phyloP scores from a whole-genome alignment of 2,329 filamentous ascomycete species.

The Cryoendolithus antarcticus region DNA sequence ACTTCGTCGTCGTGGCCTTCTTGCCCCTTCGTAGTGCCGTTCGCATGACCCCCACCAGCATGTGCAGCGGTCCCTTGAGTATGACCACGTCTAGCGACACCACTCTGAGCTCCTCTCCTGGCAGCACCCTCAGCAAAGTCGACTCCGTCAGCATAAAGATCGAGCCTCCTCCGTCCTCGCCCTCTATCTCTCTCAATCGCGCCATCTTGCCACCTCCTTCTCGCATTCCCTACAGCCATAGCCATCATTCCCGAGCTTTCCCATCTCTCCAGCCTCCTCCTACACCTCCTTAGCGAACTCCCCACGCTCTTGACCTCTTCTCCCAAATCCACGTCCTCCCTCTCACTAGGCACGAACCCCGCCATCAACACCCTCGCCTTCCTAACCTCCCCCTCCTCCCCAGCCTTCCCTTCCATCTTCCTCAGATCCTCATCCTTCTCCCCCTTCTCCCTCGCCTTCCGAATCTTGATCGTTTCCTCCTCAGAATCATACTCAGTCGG shows the following conservation, averaged over 20 bases:
- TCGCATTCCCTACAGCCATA: slow-evolving; percentile 11
- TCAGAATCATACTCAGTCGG: slow-evolving; percentile 37
- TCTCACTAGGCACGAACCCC: slow-evolving; percentile 48
- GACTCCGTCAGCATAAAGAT: slow-evolving; percentile 14
- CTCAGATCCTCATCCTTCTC: slow-evolving; percentile 26
- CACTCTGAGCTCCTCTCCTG: slow-evolving; percentile 3
- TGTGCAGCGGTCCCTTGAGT: no score
- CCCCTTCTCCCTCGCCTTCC: slow-evolving; percentile 14
- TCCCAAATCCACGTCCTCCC: slow-evolving; percentile 60
- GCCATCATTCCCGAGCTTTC: slow-evolving; percentile 24
- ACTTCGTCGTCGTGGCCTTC: no score
- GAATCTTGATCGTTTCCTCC: slow-evolving; percentile 21
- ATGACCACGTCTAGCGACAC: neutral
- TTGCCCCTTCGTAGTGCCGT: no score
- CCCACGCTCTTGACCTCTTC: slow-evolving; percentile 59
- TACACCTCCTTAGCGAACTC: slow-evolving; percentile 50
- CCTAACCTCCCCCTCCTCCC: slow-evolving; percentile 11
- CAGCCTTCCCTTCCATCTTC: slow-evolving; percentile 6
- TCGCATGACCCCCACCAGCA: no score
- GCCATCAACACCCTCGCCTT: slow-evolving; percentile 17
- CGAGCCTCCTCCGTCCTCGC: slow-evolving; percentile 6
- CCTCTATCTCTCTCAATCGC: slow-evolving; percentile 9
- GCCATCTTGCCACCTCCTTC: slow-evolving; percentile 7
- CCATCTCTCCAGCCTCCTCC: slow-evolving; percentile 60
- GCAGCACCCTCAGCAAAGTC: slow-evolving; percentile 16